These are phyloP conservation scores for Backusella australiensis DNA, from an alignment of 192 early-diverging fungal genomes.

Conservation along the genomic window DNA sequence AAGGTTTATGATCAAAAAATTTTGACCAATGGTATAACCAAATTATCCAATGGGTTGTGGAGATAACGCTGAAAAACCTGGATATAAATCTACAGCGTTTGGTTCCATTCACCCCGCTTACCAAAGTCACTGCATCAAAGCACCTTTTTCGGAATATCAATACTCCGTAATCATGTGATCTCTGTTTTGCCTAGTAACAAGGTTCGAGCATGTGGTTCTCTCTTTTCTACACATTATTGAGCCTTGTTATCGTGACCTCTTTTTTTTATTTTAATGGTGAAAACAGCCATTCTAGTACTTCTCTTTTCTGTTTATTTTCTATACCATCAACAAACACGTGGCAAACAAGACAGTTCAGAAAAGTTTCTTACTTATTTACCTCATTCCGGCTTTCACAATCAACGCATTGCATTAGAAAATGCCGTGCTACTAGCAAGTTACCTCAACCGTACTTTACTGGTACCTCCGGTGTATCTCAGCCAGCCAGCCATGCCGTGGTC, in stretches of 20 bases:
- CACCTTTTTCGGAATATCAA: too few species aligned
- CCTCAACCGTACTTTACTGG: constrained; percentile 53
- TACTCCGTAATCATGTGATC: too few species aligned
- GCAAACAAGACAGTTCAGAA: constrained; percentile 10
- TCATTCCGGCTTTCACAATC: constrained; percentile 44
- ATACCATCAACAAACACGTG: not conserved
- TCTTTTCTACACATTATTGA: not conserved
- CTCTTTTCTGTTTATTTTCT: not conserved
- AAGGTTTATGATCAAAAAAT: too few species aligned
- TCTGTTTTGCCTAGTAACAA: too few species aligned
- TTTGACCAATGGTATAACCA: too few species aligned
- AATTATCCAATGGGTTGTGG: too few species aligned
- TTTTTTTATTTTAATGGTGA: not conserved
- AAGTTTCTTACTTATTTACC: constrained; percentile 38
- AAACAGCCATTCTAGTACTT: not conserved
- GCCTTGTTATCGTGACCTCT: not conserved
- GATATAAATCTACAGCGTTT: not conserved
- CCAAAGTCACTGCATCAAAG: not conserved
- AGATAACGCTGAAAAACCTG: not conserved
- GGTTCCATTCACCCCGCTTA: not conserved
- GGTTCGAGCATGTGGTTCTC: not conserved
- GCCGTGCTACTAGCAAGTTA: constrained; percentile 54
- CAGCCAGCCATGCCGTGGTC: constrained; percentile 52
- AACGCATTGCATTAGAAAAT: constrained; percentile 42
- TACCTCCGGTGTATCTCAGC: constrained; percentile 50